Percentiles rank a stretch among this genome's conserved stretches.
Evolutionary conservation across 2,329 filamentous ascomycete species (phyloP).

Genomic region (Trichoderma semiorbis): DNA sequence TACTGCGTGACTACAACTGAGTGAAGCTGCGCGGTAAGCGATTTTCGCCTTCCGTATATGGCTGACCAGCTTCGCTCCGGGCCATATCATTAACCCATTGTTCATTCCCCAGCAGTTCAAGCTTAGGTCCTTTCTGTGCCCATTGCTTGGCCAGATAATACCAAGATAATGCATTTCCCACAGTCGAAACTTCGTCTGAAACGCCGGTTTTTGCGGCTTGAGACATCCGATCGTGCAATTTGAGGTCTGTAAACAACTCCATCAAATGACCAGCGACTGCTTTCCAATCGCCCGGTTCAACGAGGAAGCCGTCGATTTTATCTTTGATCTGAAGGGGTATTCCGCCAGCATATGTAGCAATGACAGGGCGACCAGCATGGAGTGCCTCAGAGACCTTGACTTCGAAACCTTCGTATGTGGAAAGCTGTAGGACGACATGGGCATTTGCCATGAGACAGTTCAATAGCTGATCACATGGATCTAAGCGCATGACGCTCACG

Average conservation of each 20-base stretch:
- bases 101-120: slow-evolving; percentile 6
- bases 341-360: slow-evolving; percentile 72
- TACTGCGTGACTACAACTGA: neutral
- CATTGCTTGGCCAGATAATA: slow-evolving; percentile 71
- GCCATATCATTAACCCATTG: slow-evolving; percentile 28
- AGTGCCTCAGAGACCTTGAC: slow-evolving; percentile 83
- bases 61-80: slow-evolving; percentile 50
- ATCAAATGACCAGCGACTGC: slow-evolving; percentile 66
- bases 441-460: slow-evolving; percentile 72
- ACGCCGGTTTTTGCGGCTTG: slow-evolving; percentile 62
- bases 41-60: slow-evolving; percentile 58
- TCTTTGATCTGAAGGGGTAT: slow-evolving; percentile 76
- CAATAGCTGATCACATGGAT: slow-evolving; percentile 75
- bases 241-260: slow-evolving; percentile 61
- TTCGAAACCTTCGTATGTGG: slow-evolving; percentile 79
- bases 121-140: neutral
- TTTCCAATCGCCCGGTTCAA: slow-evolving; percentile 66
- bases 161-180: slow-evolving; percentile 74
- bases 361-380: slow-evolving; percentile 74
- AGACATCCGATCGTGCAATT: slow-evolving; percentile 65
- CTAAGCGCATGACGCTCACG: slow-evolving; percentile 72
- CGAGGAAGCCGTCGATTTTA: slow-evolving; percentile 68
- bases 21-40: slow-evolving; percentile 38
- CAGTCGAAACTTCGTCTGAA: slow-evolving; percentile 77
- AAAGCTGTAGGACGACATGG: slow-evolving; percentile 72